Percentiles rank a stretch among this genome's conserved stretches.
Evolutionary conservation across 208 protist genomes (phyloP).

Genomic region (Wallacemonas sp.): DNA sequence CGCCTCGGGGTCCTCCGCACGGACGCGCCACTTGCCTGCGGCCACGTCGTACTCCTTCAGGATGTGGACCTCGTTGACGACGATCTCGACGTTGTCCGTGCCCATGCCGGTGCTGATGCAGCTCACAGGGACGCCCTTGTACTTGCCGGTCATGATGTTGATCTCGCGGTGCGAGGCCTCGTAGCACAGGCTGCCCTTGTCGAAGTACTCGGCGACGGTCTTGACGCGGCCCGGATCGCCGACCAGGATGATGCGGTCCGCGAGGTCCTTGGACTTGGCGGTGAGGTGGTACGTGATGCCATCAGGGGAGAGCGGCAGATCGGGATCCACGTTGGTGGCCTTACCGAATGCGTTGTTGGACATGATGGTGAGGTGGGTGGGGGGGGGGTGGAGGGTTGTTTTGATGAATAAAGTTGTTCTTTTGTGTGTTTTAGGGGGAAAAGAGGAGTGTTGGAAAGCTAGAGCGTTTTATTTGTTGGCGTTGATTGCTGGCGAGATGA

Average conservation of each 20-base stretch:
- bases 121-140: conserved; percentile 66
- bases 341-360: conserved; percentile 33
- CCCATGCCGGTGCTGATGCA: conserved; percentile 83
- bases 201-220: conserved; percentile 51
- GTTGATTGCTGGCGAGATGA: no score
- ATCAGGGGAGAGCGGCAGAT: conserved; percentile 62
- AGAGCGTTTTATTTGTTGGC: no score
- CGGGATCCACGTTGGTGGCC: conserved; percentile 45
- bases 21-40: conserved; percentile 38
- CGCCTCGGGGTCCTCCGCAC: conserved; percentile 24
- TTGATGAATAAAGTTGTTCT: conserved; percentile 2
- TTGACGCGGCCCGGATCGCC: conserved; percentile 71
- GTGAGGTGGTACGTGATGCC: conserved; percentile 72
- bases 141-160: conserved; percentile 60
- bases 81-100: conserved; percentile 80
- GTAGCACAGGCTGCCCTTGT: conserved; percentile 56
- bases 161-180: conserved; percentile 69
- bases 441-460: not conserved
- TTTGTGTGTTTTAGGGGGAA: no score
- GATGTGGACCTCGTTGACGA: conserved; percentile 74
- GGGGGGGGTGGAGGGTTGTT: not conserved
- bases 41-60: conserved; percentile 79
- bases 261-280: conserved; percentile 41
- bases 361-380: conserved; percentile 18
- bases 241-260: conserved; percentile 75